A percentile compares a stretch with the other conserved stretches of the same genome.
Evolutionary conservation across 768 basidiomycete species (phyloP).

Genomic region (Russula brevipes): DNA sequence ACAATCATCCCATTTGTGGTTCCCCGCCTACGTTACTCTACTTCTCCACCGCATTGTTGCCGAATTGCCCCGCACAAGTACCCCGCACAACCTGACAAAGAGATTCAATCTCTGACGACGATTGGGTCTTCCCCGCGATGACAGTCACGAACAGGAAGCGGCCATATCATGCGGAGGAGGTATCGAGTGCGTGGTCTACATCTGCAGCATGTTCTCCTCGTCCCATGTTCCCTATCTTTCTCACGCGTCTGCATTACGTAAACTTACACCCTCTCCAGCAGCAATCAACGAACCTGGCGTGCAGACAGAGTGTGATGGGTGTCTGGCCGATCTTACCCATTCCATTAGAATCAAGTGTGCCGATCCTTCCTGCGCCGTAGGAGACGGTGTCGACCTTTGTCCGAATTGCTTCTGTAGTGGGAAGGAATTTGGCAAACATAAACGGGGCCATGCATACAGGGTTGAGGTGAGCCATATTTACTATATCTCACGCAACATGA

Average conservation of each 20-base stretch:
- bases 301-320: slow-evolving; percentile 80
- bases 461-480: slow-evolving; percentile 60
- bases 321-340: slow-evolving; percentile 86
- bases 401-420: slow-evolving; percentile 89
- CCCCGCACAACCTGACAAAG: not conserved
- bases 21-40: not conserved
- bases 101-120: not conserved
- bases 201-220: slow-evolving; percentile 21
- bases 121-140: slow-evolving; percentile 36
- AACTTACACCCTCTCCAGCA: slow-evolving; percentile 29
- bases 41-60: not conserved
- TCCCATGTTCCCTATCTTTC: slow-evolving; percentile 24
- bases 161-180: slow-evolving; percentile 58
- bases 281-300: slow-evolving; percentile 78
- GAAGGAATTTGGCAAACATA: slow-evolving; percentile 82
- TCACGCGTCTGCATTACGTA: slow-evolving; percentile 34
- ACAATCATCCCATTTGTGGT: not conserved
- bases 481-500: not conserved
- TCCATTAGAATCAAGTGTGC: slow-evolving; percentile 97
- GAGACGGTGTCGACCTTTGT: slow-evolving; percentile 88
- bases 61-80: not conserved
- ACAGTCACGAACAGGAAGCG: slow-evolving; percentile 65
- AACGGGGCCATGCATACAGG: slow-evolving; percentile 82
- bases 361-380: slow-evolving; percentile 64
- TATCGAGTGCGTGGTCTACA: slow-evolving; percentile 45